Percentiles rank a stretch among this genome's conserved stretches.
These are phyloP conservation scores for Flaveria ramosissima DNA, from an alignment of 129 eudicot species.

Conservation along the genomic window DNA sequence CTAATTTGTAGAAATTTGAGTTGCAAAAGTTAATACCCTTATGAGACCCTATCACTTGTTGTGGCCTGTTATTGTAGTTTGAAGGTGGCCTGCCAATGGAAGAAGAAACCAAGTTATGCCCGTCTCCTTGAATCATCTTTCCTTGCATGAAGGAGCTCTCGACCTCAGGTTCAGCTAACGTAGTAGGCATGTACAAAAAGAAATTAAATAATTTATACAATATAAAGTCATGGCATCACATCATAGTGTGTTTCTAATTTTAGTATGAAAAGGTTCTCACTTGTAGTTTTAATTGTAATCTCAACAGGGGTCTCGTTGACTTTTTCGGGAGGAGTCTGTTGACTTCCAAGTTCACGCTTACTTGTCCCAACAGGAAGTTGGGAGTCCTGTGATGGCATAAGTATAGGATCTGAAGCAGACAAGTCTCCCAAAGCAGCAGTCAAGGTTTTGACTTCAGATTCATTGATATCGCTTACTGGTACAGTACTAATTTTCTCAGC, in stretches of 20 bases:
- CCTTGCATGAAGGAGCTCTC: conserved; percentile 44
- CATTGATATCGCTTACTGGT: not conserved
- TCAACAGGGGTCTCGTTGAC: conserved; percentile 31
- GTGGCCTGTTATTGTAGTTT: conserved; percentile 32
- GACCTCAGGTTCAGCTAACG: conserved; percentile 43
- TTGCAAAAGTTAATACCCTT: conserved; percentile 29
- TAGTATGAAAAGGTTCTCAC: conserved; percentile 43
- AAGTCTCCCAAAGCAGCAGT: conserved; percentile 23
- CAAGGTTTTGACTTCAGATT: conserved; percentile 29
- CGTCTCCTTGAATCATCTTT: conserved; percentile 46
- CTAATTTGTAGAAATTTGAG: not conserved
- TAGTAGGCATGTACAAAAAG: conserved; percentile 11
- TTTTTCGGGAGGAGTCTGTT: conserved; percentile 40
- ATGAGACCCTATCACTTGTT: conserved; percentile 37
- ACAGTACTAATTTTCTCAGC: conserved; percentile 38
- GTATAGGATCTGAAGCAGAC: conserved; percentile 71
- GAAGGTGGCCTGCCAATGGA: conserved; percentile 34
- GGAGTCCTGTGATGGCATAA: conserved; percentile 55
- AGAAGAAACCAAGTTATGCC: conserved; percentile 45
- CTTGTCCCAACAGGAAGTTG: conserved; percentile 55
- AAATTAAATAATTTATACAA: conserved; percentile 9
- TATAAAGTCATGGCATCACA: not conserved
- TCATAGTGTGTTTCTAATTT: not conserved
- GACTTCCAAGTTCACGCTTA: conserved; percentile 54
- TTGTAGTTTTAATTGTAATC: conserved; percentile 38